These are phyloP conservation scores for Tylopilus vinaceipallidus DNA, from an alignment of 768 basidiomycete genomes.

Conservation along the genomic window DNA sequence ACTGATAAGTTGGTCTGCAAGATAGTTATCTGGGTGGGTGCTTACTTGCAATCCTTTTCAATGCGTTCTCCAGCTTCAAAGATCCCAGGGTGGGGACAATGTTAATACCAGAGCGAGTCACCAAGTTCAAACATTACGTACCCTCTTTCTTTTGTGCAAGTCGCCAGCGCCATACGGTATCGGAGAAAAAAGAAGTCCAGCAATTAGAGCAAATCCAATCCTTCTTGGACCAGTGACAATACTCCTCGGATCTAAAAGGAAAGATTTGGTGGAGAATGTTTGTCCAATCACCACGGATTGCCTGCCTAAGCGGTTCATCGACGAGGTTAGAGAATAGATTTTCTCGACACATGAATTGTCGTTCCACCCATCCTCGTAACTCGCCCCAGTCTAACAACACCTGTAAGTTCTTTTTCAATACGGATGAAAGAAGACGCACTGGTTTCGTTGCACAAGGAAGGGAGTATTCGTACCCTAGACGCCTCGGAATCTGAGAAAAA, in stretches of 20 bases:
- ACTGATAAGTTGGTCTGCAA: not conserved
- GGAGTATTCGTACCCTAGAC: not conserved
- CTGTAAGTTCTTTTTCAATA: not conserved
- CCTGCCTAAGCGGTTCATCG: not conserved
- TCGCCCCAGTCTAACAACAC: conserved; percentile 1
- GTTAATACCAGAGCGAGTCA: too few species aligned
- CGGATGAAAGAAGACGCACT: not conserved
- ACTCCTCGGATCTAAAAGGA: not conserved
- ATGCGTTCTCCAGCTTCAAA: not conserved
- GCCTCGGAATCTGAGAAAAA: too few species aligned
- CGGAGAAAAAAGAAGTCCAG: not conserved
- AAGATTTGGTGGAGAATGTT: not conserved
- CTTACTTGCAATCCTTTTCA: conserved; percentile 1
- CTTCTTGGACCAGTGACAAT: not conserved
- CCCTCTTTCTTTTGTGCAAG: not conserved
- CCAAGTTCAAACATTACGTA: too few species aligned
- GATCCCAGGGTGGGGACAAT: too few species aligned
- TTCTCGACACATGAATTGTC: not conserved
- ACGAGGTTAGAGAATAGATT: not conserved
- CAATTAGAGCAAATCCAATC: not conserved
- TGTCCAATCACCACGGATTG: not conserved
- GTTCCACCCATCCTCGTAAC: not conserved
- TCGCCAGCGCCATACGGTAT: not conserved
- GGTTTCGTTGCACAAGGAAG: not conserved
- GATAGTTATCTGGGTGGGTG: not conserved